These are phyloP conservation scores for Sanghuangporus sanghuang DNA, from an alignment of 1,284 basidiomycete species.

Conservation along the genomic window DNA sequence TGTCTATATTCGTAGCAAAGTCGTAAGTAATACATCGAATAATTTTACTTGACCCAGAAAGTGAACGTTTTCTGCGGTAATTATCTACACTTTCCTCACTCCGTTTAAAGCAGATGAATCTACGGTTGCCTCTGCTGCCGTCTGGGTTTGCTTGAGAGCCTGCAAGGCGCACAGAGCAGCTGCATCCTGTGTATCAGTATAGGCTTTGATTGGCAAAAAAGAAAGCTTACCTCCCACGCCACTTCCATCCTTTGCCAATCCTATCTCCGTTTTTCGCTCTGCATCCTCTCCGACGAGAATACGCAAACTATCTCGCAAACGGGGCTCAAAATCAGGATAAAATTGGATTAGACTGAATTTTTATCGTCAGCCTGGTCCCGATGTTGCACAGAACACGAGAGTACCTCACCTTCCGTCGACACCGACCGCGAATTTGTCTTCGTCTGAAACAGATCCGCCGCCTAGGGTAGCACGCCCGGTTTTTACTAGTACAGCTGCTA, in stretches of 20 bases:
- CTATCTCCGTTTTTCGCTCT: slow-evolving; percentile 78
- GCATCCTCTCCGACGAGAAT: slow-evolving; percentile 74
- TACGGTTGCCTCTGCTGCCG: neutral
- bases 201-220: neutral
- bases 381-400: too few relatives aligned
- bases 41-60: slow-evolving; percentile 5
- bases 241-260: slow-evolving; percentile 94
- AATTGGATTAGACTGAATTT: slow-evolving; percentile 78
- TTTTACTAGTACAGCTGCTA: slow-evolving; percentile 83
- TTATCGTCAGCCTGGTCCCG: too few relatives aligned
- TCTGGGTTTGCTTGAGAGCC: slow-evolving; percentile 46
- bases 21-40: slow-evolving; percentile 12
- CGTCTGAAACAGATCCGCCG: slow-evolving; percentile 34
- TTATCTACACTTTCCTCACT: neutral
- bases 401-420: slow-evolving; percentile 76
- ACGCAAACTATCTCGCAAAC: slow-evolving; percentile 71
- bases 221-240: slow-evolving; percentile 83
- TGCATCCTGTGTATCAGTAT: slow-evolving; percentile 26
- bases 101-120: neutral
- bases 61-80: neutral
- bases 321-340: slow-evolving; percentile 80
- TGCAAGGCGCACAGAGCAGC: slow-evolving; percentile 74
- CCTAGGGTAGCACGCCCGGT: slow-evolving; percentile 56
- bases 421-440: slow-evolving; percentile 66
- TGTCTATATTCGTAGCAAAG: slow-evolving; percentile 10